These are phyloP conservation scores for Erodium texanum DNA, from an alignment of 441 rosid species.

Conservation along the genomic window DNA sequence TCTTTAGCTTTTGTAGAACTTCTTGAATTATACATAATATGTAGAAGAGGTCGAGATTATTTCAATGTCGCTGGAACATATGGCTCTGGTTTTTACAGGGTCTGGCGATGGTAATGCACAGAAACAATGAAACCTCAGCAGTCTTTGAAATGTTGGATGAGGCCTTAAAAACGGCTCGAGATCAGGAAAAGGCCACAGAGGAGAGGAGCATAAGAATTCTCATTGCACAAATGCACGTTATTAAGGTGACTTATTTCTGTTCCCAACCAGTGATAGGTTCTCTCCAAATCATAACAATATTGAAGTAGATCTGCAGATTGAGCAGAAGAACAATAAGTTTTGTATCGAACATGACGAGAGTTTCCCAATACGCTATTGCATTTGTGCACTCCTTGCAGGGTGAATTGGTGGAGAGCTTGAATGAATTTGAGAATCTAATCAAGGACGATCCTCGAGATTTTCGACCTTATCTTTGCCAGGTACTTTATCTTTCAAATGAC, in stretches of 20 bases:
- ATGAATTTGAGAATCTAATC: slow-evolving; percentile 59
- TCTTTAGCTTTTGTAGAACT: neutral
- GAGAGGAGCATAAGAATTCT: slow-evolving; percentile 74
- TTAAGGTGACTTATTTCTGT: slow-evolving; percentile 37
- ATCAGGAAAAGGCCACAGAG: slow-evolving; percentile 53
- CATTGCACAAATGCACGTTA: slow-evolving; percentile 78
- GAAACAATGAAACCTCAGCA: slow-evolving; percentile 59
- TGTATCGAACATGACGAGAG: too few relatives aligned
- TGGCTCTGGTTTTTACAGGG: slow-evolving; percentile 40
- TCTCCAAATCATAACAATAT: too few relatives aligned
- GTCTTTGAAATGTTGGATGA: slow-evolving; percentile 70
- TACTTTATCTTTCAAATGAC: slow-evolving; percentile 15
- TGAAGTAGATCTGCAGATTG: neutral
- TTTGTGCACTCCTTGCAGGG: slow-evolving; percentile 43
- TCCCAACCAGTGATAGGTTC: too few relatives aligned
- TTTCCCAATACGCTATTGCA: neutral
- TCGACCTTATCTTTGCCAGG: slow-evolving; percentile 94
- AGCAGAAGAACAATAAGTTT: neutral
- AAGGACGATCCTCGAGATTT: slow-evolving; percentile 79
- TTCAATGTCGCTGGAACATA: neutral
- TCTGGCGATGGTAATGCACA: slow-evolving; percentile 86
- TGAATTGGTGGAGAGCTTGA: slow-evolving; percentile 55
- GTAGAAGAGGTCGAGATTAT: neutral
- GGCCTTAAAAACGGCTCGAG: slow-evolving; percentile 54
- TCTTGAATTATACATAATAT: neutral